Evolutionary conservation across 1,139 yeast genomes (phyloP).

Genomic region (Pichia sp.): DNA sequence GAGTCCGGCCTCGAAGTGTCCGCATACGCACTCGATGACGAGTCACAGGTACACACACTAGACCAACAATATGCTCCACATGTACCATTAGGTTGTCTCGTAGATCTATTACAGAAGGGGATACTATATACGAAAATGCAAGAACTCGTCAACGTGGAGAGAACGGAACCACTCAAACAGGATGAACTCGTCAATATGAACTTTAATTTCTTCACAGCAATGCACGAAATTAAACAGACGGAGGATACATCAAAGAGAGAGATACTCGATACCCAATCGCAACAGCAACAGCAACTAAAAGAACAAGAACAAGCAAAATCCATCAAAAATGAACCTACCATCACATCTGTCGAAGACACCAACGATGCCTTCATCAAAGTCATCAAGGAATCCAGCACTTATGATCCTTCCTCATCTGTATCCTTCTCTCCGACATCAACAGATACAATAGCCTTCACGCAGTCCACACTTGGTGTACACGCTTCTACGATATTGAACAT

Average conservation of each 20-base stretch:
- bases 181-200: constrained; percentile 22
- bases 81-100: constrained; percentile 69
- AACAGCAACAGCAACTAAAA: constrained; percentile 12
- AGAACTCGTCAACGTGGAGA: constrained; percentile 15
- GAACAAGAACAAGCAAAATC: background rate
- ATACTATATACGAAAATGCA: constrained; percentile 60
- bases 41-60: constrained; percentile 52
- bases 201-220: constrained; percentile 25
- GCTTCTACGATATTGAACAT: constrained; percentile 29
- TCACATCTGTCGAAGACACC: too few relatives aligned
- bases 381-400: constrained; percentile 25
- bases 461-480: constrained; percentile 31
- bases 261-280: too few relatives aligned
- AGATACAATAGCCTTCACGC: constrained; percentile 34
- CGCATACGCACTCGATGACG: constrained; percentile 77
- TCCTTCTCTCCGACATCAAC: constrained; percentile 35
- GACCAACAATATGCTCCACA: constrained; percentile 45
- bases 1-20: constrained; percentile 79
- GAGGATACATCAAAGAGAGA: too few relatives aligned
- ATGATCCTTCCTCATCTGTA: constrained; percentile 30
- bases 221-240: constrained; percentile 20
- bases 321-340: background rate
- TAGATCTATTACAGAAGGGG: constrained; percentile 79
- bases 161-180: constrained; percentile 12
- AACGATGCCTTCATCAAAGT: constrained; percentile 14